Evolutionary conservation across 768 basidiomycete species (phyloP).

Genomic region (Suillus ampliporus): DNA sequence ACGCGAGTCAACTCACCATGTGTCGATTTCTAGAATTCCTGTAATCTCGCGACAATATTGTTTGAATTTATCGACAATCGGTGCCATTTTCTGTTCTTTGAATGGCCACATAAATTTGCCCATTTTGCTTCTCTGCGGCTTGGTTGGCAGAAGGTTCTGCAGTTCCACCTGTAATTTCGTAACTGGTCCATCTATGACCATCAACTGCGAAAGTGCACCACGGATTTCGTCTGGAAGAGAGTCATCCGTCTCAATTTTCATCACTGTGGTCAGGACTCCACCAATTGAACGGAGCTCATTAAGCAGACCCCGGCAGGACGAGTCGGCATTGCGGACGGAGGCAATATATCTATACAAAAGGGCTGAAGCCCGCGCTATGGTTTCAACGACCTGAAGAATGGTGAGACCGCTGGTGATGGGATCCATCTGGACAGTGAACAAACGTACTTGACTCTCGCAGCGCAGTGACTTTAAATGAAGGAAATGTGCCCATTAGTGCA

Average conservation of each 20-base stretch:
- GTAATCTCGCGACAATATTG: background rate
- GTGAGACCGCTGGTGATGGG: background rate
- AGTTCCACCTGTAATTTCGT: background rate
- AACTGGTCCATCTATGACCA: background rate
- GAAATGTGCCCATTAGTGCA: too few species aligned
- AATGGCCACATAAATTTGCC: slow-evolving; percentile 6
- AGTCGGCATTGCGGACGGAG: background rate
- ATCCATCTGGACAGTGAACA: background rate
- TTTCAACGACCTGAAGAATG: slow-evolving; percentile 8
- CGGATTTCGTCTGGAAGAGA: background rate
- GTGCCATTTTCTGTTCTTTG: slow-evolving; percentile 4
- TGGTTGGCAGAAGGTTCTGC: background rate
- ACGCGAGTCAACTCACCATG: background rate
- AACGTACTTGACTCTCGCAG: background rate
- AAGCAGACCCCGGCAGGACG: background rate
- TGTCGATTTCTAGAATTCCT: background rate
- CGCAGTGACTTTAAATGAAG: too few species aligned
- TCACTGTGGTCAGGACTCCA: background rate
- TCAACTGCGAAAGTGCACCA: background rate
- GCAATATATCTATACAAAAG: slow-evolving; percentile 2
- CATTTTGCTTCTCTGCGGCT: background rate
- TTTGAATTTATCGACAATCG: background rate
- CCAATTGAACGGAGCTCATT: slow-evolving; percentile 1
- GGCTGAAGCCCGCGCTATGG: background rate
- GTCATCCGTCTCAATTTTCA: background rate